Evolutionary conservation across 2,329 filamentous ascomycete species (phyloP).

Genomic region (Aureobasidium namibiae): DNA sequence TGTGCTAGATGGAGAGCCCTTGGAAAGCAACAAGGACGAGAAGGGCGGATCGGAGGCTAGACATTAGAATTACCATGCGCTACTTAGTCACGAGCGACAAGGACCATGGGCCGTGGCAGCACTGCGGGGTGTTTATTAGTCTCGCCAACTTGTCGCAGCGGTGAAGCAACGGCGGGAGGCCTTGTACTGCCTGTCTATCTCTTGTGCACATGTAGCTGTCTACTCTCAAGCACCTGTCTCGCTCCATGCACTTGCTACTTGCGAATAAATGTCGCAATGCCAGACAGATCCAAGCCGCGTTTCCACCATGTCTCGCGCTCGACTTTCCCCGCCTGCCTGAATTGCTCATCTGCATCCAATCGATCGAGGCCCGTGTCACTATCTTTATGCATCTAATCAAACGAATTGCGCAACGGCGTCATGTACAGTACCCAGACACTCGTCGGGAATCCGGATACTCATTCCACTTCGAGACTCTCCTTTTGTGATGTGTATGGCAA

Average conservation of each 20-base stretch:
- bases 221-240: not conserved
- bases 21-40: not conserved
- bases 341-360: not conserved
- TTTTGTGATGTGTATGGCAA: not conserved
- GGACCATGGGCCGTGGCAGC: not conserved
- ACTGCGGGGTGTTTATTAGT: conserved; percentile 2
- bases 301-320: not conserved
- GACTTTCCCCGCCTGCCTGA: not conserved
- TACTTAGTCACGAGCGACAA: conserved; percentile 11
- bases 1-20: not conserved
- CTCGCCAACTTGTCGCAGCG: conserved; percentile 2
- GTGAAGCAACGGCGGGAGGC: conserved; percentile 6
- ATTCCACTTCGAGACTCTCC: not conserved
- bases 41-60: not conserved
- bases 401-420: conserved; percentile 8
- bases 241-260: not conserved
- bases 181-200: not conserved
- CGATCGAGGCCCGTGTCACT: not conserved
- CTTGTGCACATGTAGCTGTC: not conserved
- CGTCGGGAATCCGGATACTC: not conserved
- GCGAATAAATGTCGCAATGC: conserved; percentile 5
- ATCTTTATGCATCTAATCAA: conserved; percentile 7
- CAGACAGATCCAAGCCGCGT: not conserved
- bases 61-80: conserved; percentile 6
- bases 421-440: not conserved